Percentiles rank a stretch among this genome's conserved stretches.
Conservation (phyloP, 139 green algal genomes). For the Zygnema cylindricum region DNA sequence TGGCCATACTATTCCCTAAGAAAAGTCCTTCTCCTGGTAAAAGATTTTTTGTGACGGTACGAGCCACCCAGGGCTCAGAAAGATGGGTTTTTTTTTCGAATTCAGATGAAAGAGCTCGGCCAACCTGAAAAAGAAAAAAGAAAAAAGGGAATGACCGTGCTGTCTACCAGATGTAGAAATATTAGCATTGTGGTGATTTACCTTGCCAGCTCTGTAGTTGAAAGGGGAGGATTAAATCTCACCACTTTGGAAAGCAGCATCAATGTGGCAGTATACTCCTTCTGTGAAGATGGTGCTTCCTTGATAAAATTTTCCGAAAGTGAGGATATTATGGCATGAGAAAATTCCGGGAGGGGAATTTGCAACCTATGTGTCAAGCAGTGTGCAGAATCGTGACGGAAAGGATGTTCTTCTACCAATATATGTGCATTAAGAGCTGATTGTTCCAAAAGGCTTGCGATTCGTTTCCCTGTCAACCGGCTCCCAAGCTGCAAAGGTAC, state of each 20-base stretch:
- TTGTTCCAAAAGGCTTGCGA: constrained; percentile 81
- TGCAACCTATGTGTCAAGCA: constrained; percentile 72
- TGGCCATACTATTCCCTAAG: constrained; percentile 97
- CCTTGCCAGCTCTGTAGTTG: too few species aligned
- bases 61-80: constrained; percentile 65
- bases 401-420: constrained; percentile 55
- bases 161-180: too few species aligned
- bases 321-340: not conserved
- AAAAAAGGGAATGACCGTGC: not conserved
- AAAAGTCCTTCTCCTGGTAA: constrained; percentile 84
- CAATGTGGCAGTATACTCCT: not conserved
- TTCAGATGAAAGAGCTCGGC: not conserved
- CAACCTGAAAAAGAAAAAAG: constrained; percentile 30
- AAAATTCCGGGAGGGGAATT: constrained; percentile 5
- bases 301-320: not conserved
- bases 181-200: too few species aligned
- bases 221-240: not conserved
- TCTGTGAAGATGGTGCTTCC: constrained; percentile 6
- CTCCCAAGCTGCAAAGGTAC: constrained; percentile 62
- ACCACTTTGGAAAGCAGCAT: constrained; percentile 28
- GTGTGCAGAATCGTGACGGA: constrained; percentile 82
- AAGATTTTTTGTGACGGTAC: constrained; percentile 63
- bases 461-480: constrained; percentile 87
- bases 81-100: constrained; percentile 26
- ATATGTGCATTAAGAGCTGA: constrained; percentile 64